phyloP scores from a whole-genome alignment of 1,139 yeast species.

The Fermentozyma sake region DNA sequence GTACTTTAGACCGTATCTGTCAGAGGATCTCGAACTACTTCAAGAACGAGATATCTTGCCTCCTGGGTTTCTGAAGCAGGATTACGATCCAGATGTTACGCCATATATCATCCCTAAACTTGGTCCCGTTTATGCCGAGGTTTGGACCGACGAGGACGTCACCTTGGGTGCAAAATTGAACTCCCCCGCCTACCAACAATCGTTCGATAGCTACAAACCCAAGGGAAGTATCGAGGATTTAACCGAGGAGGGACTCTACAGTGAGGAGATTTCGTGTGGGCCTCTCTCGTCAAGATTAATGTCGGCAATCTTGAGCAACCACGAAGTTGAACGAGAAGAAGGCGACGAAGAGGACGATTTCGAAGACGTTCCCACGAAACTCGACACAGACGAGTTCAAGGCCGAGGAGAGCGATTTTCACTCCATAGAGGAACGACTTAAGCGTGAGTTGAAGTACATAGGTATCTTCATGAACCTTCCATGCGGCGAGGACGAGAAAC shows the following conservation, averaged over 20 bases:
- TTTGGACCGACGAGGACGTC: conserved; percentile 83
- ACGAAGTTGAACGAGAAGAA: conserved; percentile 26
- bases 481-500: conserved; percentile 26
- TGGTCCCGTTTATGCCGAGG: conserved; percentile 76
- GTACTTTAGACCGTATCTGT: conserved; percentile 69
- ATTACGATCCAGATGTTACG: conserved; percentile 62
- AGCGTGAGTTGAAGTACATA: conserved; percentile 81
- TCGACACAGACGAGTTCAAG: conserved; percentile 28
- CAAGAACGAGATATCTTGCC: conserved; percentile 57
- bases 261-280: conserved; percentile 81
- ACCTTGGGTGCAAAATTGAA: conserved; percentile 38
- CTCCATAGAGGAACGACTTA: conserved; percentile 80
- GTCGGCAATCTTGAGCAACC: conserved; percentile 68
- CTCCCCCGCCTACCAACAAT: conserved; percentile 33
- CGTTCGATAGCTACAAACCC: conserved; percentile 49
- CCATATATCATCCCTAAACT: conserved; percentile 78
- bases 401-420: conserved; percentile 56
- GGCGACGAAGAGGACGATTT: conserved; percentile 23
- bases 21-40: conserved; percentile 76
- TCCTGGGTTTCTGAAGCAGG: conserved; percentile 41
- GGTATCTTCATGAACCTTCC: conserved; percentile 79
- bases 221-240: conserved; percentile 59
- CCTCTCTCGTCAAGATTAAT: conserved; percentile 84
- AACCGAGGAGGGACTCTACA: conserved; percentile 61
- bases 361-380: conserved; percentile 35